Base-by-base conservation (phyloP, 495 filamentous ascomycete genomes). In the Hypoxylon lienhwacheense region DNA sequence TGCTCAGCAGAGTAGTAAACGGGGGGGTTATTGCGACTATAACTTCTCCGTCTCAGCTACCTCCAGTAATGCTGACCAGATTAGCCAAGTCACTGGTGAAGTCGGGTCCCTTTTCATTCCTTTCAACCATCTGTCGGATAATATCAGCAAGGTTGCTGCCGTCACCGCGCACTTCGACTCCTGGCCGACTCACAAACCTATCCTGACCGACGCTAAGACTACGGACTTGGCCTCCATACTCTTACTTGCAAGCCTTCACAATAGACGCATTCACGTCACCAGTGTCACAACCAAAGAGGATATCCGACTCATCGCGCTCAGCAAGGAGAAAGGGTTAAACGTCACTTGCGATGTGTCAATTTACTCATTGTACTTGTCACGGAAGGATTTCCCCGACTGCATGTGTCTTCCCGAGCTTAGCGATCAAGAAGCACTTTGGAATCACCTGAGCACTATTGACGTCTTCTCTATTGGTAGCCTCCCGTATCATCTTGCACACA, bases 21-120 rank as follows among this genome's bases (percentile, higher is more conserved):
- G 73, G 32, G 78, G 80, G 19, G 81, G 81, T 1, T 85, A 79
- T 67, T 91, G 87, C 61, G 89, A 93, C 70, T 93, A 84, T 76
- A 93, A 93, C 74, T 83, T 92, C 69, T 92, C 89, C 37, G 84
- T 93, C 50, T 83, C 84, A 21, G 89, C 89, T 43, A 90, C 88
- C 17, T 86, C 86, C 8, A 77, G 75, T 55, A 93, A 93, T 66
- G 81, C 85, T 12, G 81, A 86, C 45, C 85, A 91, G 67, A 83
- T 91, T 61, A 82, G 81, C 51, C 80, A 86, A 55, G 75, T 91
- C 28, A 81, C 83, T 12, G 75, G 80, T 28, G 87, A 91, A 47
- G 87, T 93, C 47, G 89, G 89, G 5, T 91, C 89, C 16, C 76
- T 93, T 14, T 93, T 90, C 72, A 87, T 93, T 40, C 89, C 89